phyloP scores from a whole-genome alignment of 1,284 basidiomycete species.

The Lignosus rhinocerotis region DNA sequence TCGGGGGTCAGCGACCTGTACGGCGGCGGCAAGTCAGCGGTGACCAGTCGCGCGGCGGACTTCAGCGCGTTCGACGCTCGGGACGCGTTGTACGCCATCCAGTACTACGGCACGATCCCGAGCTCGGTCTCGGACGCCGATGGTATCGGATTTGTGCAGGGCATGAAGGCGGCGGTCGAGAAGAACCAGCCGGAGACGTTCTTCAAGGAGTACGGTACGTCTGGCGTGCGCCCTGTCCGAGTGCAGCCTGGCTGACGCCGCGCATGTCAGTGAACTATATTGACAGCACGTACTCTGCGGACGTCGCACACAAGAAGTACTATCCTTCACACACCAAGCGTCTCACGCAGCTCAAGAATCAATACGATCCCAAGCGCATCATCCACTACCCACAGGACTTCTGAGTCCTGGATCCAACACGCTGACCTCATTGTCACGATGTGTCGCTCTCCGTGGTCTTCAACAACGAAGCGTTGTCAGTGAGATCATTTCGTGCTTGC shows the following conservation, averaged over 20 bases:
- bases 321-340: conserved; percentile 9
- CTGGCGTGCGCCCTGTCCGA: not conserved
- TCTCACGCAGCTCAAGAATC: conserved; percentile 8
- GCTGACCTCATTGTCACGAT: too few relatives aligned
- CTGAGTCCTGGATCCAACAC: not conserved
- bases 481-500: too few relatives aligned
- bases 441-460: too few relatives aligned
- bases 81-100: conserved; percentile 12
- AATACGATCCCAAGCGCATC: conserved; percentile 12
- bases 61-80: conserved; percentile 12
- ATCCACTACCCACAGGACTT: conserved; percentile 11
- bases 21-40: conserved; percentile 8
- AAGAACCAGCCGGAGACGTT: conserved; percentile 7
- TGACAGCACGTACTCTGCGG: conserved; percentile 14
- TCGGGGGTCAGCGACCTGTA: not conserved
- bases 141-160: conserved; percentile 13
- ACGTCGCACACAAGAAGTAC: conserved; percentile 7
- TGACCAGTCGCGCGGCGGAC: not conserved
- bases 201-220: conserved; percentile 11
- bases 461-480: too few relatives aligned
- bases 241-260: not conserved
- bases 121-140: conserved; percentile 3
- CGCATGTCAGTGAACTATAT: conserved; percentile 5
- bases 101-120: conserved; percentile 12
- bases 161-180: conserved; percentile 13